Evolutionary conservation across 768 basidiomycete genomes (phyloP).

Genomic region (Agaricus sinodeliciosus): DNA sequence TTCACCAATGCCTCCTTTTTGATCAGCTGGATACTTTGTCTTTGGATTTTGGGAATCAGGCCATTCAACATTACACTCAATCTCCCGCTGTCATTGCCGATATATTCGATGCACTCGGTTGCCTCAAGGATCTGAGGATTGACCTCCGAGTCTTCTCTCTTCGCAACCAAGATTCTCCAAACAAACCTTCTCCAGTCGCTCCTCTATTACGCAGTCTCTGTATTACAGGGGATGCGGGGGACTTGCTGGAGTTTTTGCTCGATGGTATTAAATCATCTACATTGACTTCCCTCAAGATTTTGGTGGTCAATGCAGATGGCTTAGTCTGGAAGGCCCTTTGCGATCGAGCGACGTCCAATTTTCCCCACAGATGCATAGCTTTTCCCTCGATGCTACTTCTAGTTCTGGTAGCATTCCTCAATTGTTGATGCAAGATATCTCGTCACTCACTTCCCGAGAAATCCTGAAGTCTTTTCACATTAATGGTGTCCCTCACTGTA

Average conservation of each 20-base stretch:
- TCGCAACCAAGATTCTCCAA: background rate
- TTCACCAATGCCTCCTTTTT: background rate
- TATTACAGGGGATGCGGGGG: background rate
- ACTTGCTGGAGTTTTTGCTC: background rate
- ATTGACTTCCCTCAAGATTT: background rate
- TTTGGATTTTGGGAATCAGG: background rate
- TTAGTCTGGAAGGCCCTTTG: slow-evolving; percentile 2
- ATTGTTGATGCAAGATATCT: slow-evolving; percentile 5
- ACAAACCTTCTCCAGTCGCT: background rate
- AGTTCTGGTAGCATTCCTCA: background rate
- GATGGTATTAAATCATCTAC: background rate
- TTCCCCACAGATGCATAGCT: slow-evolving; percentile 1
- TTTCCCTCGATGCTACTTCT: background rate
- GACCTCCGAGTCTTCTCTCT: slow-evolving; percentile 5
- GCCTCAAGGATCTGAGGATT: background rate
- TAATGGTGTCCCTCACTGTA: background rate
- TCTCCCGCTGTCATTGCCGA: background rate
- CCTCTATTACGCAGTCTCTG: background rate
- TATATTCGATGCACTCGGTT: background rate
- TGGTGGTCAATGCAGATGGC: background rate
- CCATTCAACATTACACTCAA: background rate
- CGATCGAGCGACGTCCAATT: background rate
- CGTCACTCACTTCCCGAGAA: background rate
- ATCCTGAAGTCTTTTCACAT: background rate
- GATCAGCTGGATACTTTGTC: background rate